Conservation (phyloP, 108 stramenopile genomes). For the Nitzschia putrida region DNA sequence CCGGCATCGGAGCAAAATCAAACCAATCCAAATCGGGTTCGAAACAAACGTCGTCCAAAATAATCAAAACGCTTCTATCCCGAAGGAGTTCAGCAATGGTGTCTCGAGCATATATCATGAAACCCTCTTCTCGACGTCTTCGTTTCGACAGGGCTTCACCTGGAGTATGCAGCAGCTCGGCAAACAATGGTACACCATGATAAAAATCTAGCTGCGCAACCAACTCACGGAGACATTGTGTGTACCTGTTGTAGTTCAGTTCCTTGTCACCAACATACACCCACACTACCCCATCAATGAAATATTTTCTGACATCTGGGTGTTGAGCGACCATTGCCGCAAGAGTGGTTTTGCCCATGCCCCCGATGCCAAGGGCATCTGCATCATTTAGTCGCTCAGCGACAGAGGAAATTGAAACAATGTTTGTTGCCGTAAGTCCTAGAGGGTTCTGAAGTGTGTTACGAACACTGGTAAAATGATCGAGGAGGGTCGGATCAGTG, state of each 20-base stretch:
- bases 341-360: constrained; percentile 72
- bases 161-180: constrained; percentile 59
- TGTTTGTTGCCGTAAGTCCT: constrained; percentile 46
- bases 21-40: constrained; percentile 79
- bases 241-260: constrained; percentile 55
- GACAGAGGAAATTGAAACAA: constrained; percentile 52
- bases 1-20: constrained; percentile 55
- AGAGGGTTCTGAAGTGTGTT: constrained; percentile 43
- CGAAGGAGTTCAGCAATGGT: constrained; percentile 65
- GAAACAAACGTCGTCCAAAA: constrained; percentile 69
- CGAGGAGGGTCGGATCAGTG: constrained; percentile 40
- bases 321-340: constrained; percentile 72
- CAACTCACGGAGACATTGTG: constrained; percentile 53
- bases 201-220: constrained; percentile 51
- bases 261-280: constrained; percentile 54
- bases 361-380: constrained; percentile 51
- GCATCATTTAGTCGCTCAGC: constrained; percentile 44
- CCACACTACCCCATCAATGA: constrained; percentile 70
- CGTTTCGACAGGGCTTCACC: constrained; percentile 54
- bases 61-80: constrained; percentile 55
- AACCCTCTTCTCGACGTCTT: constrained; percentile 58
- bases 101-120: constrained; percentile 70
- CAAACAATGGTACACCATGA: constrained; percentile 46
- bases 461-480: constrained; percentile 46
- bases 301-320: constrained; percentile 60